These are phyloP conservation scores for Xylaria castorea DNA, from an alignment of 495 filamentous ascomycete species.

Conservation along the genomic window DNA sequence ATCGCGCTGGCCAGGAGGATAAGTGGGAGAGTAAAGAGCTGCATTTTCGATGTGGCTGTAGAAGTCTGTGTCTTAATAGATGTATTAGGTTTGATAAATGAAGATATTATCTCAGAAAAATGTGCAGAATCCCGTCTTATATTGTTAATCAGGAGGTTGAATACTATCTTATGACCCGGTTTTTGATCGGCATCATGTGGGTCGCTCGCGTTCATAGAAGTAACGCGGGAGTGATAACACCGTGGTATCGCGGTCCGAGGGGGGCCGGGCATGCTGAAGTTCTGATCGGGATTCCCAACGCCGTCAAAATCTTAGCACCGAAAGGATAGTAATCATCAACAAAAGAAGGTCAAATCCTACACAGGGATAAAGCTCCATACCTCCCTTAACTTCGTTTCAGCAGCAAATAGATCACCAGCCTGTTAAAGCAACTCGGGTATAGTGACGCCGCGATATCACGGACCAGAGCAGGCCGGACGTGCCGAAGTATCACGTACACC, in stretches of 20 bases:
- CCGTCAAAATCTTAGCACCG: not conserved
- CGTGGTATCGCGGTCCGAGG: not conserved
- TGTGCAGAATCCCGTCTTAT: not conserved
- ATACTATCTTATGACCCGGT: not conserved
- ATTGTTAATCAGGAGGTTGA: not conserved
- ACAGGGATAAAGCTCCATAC: not conserved
- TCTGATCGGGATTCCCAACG: not conserved
- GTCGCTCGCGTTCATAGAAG: not conserved
- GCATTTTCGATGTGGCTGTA: not conserved
- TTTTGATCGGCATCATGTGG: not conserved
- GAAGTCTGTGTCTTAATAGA: not conserved
- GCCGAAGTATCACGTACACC: not conserved
- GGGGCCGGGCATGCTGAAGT: not conserved
- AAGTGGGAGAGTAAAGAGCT: not conserved
- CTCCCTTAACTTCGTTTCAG: not conserved
- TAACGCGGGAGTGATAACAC: not conserved
- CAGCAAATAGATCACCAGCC: not conserved
- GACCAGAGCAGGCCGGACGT: not conserved
- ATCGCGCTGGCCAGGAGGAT: not conserved
- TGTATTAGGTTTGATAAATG: not conserved
- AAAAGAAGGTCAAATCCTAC: not conserved
- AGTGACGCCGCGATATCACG: not conserved
- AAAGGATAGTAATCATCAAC: not conserved
- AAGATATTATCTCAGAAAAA: not conserved
- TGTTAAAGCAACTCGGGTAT: not conserved